These are phyloP conservation scores for Erodium trifolium DNA, from an alignment of 441 rosid genomes.

Conservation along the genomic window DNA sequence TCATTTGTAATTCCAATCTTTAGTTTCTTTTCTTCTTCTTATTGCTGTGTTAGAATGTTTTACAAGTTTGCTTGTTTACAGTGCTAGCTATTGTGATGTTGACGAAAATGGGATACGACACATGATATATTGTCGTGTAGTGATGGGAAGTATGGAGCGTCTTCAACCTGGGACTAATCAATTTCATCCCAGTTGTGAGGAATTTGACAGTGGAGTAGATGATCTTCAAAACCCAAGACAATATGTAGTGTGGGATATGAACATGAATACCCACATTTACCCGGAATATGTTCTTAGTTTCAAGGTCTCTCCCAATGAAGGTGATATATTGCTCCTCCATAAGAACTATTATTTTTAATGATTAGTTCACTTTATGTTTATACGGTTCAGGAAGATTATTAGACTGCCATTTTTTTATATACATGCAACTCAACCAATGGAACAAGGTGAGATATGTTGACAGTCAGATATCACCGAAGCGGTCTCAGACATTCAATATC, in stretches of 20 bases:
- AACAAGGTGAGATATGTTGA: constrained; percentile 23
- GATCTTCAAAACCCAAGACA: constrained; percentile 57
- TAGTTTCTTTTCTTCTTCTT: neutral
- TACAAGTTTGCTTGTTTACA: constrained; percentile 32
- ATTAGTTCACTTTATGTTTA: neutral
- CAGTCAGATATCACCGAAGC: constrained; percentile 23
- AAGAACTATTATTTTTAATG: neutral
- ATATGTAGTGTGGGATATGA: constrained; percentile 77
- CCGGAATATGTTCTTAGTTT: constrained; percentile 94
- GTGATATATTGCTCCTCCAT: constrained; percentile 41
- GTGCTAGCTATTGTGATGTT: constrained; percentile 77
- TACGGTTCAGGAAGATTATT: constrained; percentile 14
- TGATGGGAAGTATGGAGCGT: constrained; percentile 91
- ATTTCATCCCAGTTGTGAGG: constrained; percentile 59
- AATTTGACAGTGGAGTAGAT: constrained; percentile 86
- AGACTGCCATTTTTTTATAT: neutral
- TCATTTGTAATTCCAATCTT: constrained; percentile 6
- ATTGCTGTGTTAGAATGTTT: constrained; percentile 11
- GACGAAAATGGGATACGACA: constrained; percentile 74
- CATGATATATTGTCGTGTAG: constrained; percentile 76
- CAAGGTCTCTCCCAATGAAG: constrained; percentile 66
- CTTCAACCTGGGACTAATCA: constrained; percentile 49
- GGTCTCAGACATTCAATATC: constrained; percentile 24
- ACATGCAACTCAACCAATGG: constrained; percentile 25
- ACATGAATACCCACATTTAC: constrained; percentile 74